Percentiles rank a stretch among this genome's conserved stretches.
Conservation (phyloP, 257 asterid genomes). For the Nicotiana paniculata region DNA sequence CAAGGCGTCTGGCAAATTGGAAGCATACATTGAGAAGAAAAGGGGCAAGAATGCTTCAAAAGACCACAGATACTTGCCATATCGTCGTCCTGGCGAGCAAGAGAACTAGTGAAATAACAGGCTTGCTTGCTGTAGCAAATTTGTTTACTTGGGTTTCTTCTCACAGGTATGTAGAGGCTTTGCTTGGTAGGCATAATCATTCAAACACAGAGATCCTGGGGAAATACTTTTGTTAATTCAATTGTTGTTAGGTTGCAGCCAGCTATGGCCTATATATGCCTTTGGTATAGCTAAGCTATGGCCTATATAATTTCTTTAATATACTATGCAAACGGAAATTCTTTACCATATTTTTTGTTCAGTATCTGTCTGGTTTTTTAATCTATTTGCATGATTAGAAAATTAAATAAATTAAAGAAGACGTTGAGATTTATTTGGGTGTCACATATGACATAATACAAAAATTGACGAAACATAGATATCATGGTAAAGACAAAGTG, state of each 20-base stretch:
- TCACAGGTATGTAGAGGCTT: not conserved
- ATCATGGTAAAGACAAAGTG: not conserved
- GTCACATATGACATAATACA: no score
- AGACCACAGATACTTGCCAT: slow-evolving; percentile 83
- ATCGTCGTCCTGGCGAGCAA: slow-evolving; percentile 53
- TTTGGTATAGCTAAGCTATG: not conserved
- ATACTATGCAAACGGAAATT: not conserved
- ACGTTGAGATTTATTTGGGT: no score
- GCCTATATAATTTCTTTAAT: not conserved
- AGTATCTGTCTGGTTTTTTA: not conserved
- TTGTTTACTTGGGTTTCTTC: not conserved
- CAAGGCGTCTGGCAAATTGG: slow-evolving; percentile 80
- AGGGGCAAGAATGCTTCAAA: slow-evolving; percentile 79
- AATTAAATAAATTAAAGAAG: no score
- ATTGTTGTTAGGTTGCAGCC: not conserved
- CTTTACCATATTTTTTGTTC: not conserved
- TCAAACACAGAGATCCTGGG: not conserved
- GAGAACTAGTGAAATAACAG: slow-evolving; percentile 13
- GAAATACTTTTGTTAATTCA: not conserved
- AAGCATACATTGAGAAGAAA: slow-evolving; percentile 73
- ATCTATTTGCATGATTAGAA: not conserved
- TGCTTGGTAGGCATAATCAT: not conserved
- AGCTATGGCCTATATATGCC: not conserved
- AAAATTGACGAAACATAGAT: no score
- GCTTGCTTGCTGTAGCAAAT: not conserved